Evolutionary conservation across 106 monocot genomes (phyloP).

Genomic region (Dioscorea alata): DNA sequence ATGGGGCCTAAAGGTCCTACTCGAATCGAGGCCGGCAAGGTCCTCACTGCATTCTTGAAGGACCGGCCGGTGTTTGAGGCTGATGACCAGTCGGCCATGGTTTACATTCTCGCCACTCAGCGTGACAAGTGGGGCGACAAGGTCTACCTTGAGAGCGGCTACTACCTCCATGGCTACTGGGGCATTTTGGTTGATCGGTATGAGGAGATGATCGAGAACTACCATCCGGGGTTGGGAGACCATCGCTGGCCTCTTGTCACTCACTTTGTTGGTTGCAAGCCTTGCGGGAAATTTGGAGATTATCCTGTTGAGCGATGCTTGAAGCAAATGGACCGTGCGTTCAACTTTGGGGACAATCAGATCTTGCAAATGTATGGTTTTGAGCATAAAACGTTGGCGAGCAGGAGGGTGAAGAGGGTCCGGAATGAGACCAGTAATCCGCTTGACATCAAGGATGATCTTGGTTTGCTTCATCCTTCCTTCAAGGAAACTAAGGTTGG

Average conservation of each 20-base stretch:
- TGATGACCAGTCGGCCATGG: constrained; percentile 96
- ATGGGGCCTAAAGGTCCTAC: constrained; percentile 88
- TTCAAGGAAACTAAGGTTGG: constrained; percentile 53
- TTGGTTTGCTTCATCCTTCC: constrained; percentile 75
- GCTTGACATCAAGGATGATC: constrained; percentile 68
- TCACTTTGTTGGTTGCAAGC: constrained; percentile 96
- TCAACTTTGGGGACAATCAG: constrained; percentile 96
- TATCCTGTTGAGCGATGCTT: constrained; percentile 88
- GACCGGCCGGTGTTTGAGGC: constrained; percentile 93
- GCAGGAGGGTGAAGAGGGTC: constrained; percentile 72
- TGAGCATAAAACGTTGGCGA: constrained; percentile 67
- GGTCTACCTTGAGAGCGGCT: constrained; percentile 85
- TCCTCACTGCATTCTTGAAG: constrained; percentile 62
- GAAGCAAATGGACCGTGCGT: constrained; percentile 94
- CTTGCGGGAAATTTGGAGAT: constrained; percentile 93
- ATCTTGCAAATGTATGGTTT: constrained; percentile 96
- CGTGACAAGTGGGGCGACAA: constrained; percentile 70
- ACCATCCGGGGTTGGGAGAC: constrained; percentile 81
- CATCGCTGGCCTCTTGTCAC: constrained; percentile 93
- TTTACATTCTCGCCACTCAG: constrained; percentile 78
- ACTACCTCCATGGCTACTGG: constrained; percentile 94
- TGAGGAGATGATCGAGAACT: constrained; percentile 94
- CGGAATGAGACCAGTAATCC: constrained; percentile 79
- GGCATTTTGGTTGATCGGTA: constrained; percentile 85
- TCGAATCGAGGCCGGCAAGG: constrained; percentile 74